Evolutionary conservation across 805 yeast species (phyloP).

Genomic region (Zygosaccharomyces pseudorouxii): DNA sequence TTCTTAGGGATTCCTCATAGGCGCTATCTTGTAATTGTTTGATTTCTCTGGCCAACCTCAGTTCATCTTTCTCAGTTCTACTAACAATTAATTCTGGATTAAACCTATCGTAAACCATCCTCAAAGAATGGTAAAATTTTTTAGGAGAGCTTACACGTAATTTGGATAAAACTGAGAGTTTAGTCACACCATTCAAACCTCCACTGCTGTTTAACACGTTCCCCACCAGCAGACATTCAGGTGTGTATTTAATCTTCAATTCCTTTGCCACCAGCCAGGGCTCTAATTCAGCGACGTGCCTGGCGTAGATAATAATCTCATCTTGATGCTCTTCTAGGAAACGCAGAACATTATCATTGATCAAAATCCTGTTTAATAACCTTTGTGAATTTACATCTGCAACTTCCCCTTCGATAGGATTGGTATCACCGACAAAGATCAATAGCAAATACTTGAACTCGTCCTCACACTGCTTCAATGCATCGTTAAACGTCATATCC

Average conservation of each 20-base stretch:
- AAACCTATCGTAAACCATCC: conserved; percentile 47
- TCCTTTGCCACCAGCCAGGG: conserved; percentile 60
- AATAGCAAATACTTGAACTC: conserved; percentile 51
- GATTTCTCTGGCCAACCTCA: conserved; percentile 52
- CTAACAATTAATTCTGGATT: conserved; percentile 58
- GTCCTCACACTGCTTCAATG: conserved; percentile 37
- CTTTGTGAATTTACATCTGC: conserved; percentile 34
- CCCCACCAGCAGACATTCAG: conserved; percentile 49
- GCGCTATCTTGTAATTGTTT: conserved; percentile 64
- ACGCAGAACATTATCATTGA: conserved; percentile 42
- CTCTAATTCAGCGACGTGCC: conserved; percentile 59
- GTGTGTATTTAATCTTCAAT: conserved; percentile 49
- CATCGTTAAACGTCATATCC: conserved; percentile 40
- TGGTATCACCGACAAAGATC: conserved; percentile 45
- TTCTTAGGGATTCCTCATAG: conserved; percentile 53
- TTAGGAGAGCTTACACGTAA: conserved; percentile 30
- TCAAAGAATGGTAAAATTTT: conserved; percentile 37
- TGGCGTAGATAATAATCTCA: conserved; percentile 56
- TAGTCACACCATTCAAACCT: conserved; percentile 28
- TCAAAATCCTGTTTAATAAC: conserved; percentile 44
- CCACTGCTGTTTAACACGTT: conserved; percentile 49
- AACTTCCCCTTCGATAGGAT: conserved; percentile 13
- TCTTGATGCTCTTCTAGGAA: conserved; percentile 35
- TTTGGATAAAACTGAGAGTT: conserved; percentile 35
- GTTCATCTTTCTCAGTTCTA: conserved; percentile 55